Conservation (phyloP, 2,329 filamentous ascomycete species). For the Phyllosticta capitalensis region DNA sequence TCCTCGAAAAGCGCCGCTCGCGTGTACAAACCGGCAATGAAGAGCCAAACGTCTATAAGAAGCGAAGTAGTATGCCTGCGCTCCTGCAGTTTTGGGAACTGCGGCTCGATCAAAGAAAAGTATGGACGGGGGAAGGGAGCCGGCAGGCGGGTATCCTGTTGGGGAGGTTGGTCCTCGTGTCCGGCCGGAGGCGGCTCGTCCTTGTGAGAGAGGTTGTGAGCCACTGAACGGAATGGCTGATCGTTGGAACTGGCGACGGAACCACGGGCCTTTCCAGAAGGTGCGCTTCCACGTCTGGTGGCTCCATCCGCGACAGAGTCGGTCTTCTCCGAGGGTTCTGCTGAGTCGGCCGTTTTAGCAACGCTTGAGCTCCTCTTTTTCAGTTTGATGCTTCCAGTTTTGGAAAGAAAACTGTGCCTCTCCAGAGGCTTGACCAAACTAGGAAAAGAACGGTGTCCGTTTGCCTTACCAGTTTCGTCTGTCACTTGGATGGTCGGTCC, state of each 20-base stretch:
- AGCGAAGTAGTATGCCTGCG: slow-evolving; percentile 48
- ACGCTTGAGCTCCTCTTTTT: slow-evolving; percentile 25
- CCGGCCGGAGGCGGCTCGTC: slow-evolving; percentile 28
- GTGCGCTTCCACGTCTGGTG: slow-evolving; percentile 3
- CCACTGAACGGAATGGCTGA: slow-evolving; percentile 28
- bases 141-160: slow-evolving; percentile 36
- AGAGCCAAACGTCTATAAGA: slow-evolving; percentile 76
- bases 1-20: slow-evolving; percentile 73
- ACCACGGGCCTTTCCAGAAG: neutral
- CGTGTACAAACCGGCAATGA: slow-evolving; percentile 81
- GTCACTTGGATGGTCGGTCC: slow-evolving; percentile 71
- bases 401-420: slow-evolving; percentile 23
- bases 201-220: slow-evolving; percentile 31
- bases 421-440: slow-evolving; percentile 19
- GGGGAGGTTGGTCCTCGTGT: slow-evolving; percentile 31
- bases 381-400: slow-evolving; percentile 27
- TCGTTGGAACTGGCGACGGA: slow-evolving; percentile 18
- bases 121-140: slow-evolving; percentile 27
- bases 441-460: slow-evolving; percentile 19
- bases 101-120: slow-evolving; percentile 33
- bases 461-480: slow-evolving; percentile 25
- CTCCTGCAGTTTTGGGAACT: slow-evolving; percentile 41
- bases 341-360: slow-evolving; percentile 25
- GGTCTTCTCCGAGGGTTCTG: slow-evolving; percentile 12
- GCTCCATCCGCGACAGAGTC: slow-evolving; percentile 1